Evolutionary conservation across 257 asterid genomes (phyloP).

Genomic region (Cordia subcordata): DNA sequence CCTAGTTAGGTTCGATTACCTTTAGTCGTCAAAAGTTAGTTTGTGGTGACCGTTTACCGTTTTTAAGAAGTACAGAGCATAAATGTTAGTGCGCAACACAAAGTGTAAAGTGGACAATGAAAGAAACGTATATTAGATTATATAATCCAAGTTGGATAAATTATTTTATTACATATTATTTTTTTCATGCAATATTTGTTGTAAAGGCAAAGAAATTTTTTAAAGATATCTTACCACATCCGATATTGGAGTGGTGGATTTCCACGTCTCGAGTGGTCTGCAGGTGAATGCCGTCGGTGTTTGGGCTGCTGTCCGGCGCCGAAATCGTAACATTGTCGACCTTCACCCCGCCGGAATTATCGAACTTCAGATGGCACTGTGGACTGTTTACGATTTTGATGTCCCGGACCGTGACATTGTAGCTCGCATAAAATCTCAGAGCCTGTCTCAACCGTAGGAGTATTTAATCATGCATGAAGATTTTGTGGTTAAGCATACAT

Average conservation of each 20-base stretch:
- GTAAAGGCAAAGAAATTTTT: too few species aligned
- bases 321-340: conserved; percentile 61
- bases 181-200: too few species aligned
- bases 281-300: conserved; percentile 85
- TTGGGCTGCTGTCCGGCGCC: conserved; percentile 69
- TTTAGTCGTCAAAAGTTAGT: conserved; percentile 7
- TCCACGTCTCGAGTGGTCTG: conserved; percentile 76
- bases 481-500: too few species aligned
- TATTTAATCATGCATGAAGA: neutral
- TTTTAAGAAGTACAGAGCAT: neutral
- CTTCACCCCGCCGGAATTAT: conserved; percentile 49
- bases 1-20: neutral
- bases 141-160: neutral
- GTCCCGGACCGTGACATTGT: conserved; percentile 46
- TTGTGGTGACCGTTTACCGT: conserved; percentile 14
- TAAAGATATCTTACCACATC: conserved; percentile 34
- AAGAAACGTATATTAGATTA: neutral
- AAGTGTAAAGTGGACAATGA: neutral
- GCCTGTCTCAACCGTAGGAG: conserved; percentile 34
- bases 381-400: conserved; percentile 61
- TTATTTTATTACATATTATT: too few species aligned
- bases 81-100: neutral
- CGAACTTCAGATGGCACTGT: conserved; percentile 75
- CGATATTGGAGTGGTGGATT: conserved; percentile 59
- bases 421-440: conserved; percentile 64